Conservation (phyloP, 345 rosid genomes). For the Hypericum androsaemum region DNA sequence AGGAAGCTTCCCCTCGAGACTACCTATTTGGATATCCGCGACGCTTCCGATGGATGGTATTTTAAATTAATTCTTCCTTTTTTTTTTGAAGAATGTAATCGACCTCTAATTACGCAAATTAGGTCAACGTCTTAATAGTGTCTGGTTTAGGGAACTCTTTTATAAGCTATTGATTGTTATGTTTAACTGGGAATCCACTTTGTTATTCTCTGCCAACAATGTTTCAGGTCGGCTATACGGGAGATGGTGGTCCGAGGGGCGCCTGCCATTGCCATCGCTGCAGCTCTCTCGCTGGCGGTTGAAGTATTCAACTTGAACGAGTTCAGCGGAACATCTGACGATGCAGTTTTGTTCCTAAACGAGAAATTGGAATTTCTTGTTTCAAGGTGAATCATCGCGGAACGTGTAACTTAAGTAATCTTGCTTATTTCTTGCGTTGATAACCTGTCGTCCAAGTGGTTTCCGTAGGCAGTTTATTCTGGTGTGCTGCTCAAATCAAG, state of each 20-base stretch:
- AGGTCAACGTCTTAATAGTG: neutral
- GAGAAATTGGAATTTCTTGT: constrained; percentile 66
- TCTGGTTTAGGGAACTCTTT: neutral
- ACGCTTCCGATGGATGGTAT: constrained; percentile 78
- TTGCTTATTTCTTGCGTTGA: neutral
- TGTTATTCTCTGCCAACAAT: neutral
- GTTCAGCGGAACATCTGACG: constrained; percentile 42
- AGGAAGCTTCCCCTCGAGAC: constrained; percentile 83
- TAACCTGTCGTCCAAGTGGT: constrained; percentile 1
- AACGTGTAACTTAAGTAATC: neutral
- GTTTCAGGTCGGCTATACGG: constrained; percentile 62
- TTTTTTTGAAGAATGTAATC: neutral
- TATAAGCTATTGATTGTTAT: too few species aligned
- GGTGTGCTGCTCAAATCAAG: too few species aligned
- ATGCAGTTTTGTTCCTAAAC: constrained; percentile 46
- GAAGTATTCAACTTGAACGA: constrained; percentile 52
- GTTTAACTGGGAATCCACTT: too few species aligned
- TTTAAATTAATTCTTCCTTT: neutral
- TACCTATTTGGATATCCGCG: constrained; percentile 44
- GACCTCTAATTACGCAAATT: neutral
- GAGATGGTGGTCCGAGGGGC: constrained; percentile 99
- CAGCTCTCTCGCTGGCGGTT: constrained; percentile 83
- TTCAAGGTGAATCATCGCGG: constrained; percentile 37
- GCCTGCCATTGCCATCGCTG: constrained; percentile 94
- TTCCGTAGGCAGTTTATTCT: neutral